Percentiles rank a stretch among this genome's conserved stretches.
phyloP scores from a whole-genome alignment of 2,329 filamentous ascomycete genomes.

The Cercospora nicotianae region DNA sequence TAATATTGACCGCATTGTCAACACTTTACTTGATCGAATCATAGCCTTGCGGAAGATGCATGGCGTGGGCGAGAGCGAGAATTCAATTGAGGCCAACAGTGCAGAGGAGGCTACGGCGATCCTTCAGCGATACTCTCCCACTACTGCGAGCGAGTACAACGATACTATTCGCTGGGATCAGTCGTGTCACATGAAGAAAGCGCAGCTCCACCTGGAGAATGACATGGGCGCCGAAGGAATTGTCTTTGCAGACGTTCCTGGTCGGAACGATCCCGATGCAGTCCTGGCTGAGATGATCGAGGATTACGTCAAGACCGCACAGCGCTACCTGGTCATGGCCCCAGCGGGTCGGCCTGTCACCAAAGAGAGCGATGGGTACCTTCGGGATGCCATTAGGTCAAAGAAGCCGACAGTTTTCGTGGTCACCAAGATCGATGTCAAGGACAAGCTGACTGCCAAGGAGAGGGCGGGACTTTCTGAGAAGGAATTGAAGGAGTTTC shows the following conservation, averaged over 20 bases:
- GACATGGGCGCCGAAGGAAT: slow-evolving; percentile 25
- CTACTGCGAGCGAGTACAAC: too few relatives aligned
- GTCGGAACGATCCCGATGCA: slow-evolving; percentile 5
- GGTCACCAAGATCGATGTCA: slow-evolving; percentile 2
- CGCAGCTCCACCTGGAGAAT: slow-evolving; percentile 15
- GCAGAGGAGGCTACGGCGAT: too few relatives aligned
- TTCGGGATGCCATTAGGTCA: not conserved
- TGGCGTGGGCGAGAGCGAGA: too few relatives aligned
- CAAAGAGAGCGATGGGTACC: not conserved
- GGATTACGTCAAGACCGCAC: not conserved
- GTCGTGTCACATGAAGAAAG: not conserved
- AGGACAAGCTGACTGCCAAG: not conserved
- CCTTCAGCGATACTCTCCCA: too few relatives aligned
- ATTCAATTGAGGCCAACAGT: too few relatives aligned
- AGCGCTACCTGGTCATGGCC: not conserved
- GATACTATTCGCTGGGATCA: too few relatives aligned
- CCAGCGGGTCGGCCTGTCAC: slow-evolving; percentile 1
- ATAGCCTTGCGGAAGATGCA: too few relatives aligned
- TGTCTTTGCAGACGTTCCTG: slow-evolving; percentile 27
- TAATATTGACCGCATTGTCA: too few relatives aligned
- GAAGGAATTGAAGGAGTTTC: too few relatives aligned
- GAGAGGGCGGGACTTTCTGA: too few relatives aligned
- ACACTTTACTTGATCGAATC: too few relatives aligned
- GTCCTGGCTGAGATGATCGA: not conserved
- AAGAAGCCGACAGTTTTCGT: slow-evolving; percentile 1